A percentile compares a stretch with the other conserved stretches of the same genome.
These are phyloP conservation scores for Nothophytophthora sp. DNA, from an alignment of 352 stramenopile species.

Conservation along the genomic window DNA sequence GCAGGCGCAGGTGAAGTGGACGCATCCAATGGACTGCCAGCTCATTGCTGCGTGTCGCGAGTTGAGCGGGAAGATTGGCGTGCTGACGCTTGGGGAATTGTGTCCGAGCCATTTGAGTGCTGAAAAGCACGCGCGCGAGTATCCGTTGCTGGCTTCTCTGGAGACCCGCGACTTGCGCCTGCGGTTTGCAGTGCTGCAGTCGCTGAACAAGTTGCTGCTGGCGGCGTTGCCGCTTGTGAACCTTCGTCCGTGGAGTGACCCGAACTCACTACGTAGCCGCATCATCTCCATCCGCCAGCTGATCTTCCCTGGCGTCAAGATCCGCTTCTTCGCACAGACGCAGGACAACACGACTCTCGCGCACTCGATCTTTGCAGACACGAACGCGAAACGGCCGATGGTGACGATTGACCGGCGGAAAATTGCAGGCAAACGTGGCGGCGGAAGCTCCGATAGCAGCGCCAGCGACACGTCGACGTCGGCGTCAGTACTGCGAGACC, in stretches of 20 bases:
- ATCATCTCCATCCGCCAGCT: conserved; percentile 63
- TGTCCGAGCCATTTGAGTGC: conserved; percentile 61
- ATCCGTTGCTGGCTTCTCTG: conserved; percentile 38
- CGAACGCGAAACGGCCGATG: conserved; percentile 54
- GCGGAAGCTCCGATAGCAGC: conserved; percentile 3
- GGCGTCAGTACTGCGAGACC: conserved; percentile 35
- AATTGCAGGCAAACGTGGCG: conserved; percentile 35
- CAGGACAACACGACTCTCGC: conserved; percentile 75
- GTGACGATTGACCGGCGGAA: conserved; percentile 72
- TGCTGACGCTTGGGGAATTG: conserved; percentile 62
- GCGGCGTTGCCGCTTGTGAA: conserved; percentile 69
- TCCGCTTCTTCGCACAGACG: conserved; percentile 66
- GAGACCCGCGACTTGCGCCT: conserved; percentile 63
- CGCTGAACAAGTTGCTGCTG: conserved; percentile 55
- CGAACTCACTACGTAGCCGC: conserved; percentile 46
- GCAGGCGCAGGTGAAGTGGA: conserved; percentile 63
- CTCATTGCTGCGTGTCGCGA: conserved; percentile 49
- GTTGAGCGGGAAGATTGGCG: conserved; percentile 48
- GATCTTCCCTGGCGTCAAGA: conserved; percentile 77
- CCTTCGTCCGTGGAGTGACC: conserved; percentile 51
- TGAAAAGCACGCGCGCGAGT: conserved; percentile 25
- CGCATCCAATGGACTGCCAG: conserved; percentile 73
- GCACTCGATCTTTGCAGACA: conserved; percentile 42
- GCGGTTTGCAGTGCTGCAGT: conserved; percentile 57
- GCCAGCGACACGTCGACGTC: conserved; percentile 5